Conservation (phyloP, 2,329 filamentous ascomycete species). For the Aspergillus luchuensis region DNA sequence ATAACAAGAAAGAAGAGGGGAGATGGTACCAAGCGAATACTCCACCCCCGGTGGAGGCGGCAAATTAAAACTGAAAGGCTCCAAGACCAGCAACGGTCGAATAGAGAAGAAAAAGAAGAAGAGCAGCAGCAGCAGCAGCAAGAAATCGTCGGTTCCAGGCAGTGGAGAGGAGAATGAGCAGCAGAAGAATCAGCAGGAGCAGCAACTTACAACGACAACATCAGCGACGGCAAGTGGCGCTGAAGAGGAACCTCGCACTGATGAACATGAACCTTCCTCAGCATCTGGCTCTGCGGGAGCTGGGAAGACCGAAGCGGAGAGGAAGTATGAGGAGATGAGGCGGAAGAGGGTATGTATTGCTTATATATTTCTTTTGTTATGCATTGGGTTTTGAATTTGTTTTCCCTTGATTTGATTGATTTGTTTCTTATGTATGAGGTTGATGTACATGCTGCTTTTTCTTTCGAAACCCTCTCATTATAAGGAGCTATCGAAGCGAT, state of each 20-base stretch:
- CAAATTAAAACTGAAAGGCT: slow-evolving; percentile 82
- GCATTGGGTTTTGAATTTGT: background rate
- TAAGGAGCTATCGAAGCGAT: no score
- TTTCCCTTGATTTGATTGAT: slow-evolving; percentile 7
- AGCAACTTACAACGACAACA: background rate
- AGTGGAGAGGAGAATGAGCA: background rate
- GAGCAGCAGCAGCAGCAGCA: slow-evolving; percentile 39
- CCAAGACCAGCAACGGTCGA: slow-evolving; percentile 57
- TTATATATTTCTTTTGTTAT: slow-evolving; percentile 1
- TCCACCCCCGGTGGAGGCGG: slow-evolving; percentile 64
- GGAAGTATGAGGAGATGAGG: slow-evolving; percentile 75
- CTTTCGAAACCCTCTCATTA: no score
- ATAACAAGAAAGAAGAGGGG: background rate
- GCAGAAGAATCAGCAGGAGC: slow-evolving; percentile 21
- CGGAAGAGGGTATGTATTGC: slow-evolving; percentile 69
- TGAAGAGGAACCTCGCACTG: background rate
- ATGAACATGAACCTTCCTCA: slow-evolving; percentile 9
- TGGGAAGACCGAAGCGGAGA: slow-evolving; percentile 80
- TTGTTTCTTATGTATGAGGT: background rate
- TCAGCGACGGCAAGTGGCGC: background rate
- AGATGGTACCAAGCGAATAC: slow-evolving; percentile 64
- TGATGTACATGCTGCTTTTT: no score
- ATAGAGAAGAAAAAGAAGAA: slow-evolving; percentile 55
- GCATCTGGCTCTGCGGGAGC: background rate
- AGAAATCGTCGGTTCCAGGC: background rate